Evolutionary conservation across 2,329 filamentous ascomycete genomes (phyloP).

Genomic region (Alternaria sp.): DNA sequence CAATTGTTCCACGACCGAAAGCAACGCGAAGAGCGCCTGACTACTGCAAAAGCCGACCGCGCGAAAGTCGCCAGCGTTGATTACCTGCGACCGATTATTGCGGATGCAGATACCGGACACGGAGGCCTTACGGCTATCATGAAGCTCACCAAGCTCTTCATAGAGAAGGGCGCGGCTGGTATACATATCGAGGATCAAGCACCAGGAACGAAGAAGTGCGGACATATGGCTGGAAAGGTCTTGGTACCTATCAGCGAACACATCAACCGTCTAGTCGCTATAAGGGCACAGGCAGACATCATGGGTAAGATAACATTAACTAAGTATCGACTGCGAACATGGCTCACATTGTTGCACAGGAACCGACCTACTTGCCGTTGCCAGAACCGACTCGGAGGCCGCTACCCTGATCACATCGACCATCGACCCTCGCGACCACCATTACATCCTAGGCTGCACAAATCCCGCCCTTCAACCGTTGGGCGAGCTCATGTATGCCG

Average conservation of each 20-base stretch:
- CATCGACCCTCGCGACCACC: constrained; percentile 94
- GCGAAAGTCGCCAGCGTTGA: constrained; percentile 80
- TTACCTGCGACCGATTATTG: constrained; percentile 94
- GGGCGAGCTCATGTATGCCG: constrained; percentile 88
- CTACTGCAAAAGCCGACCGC: constrained; percentile 76
- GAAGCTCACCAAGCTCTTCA: constrained; percentile 98
- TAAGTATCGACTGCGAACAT: not conserved
- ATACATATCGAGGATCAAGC: constrained; percentile 99
- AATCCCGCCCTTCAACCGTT: constrained; percentile 86
- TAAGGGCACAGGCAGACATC: constrained; percentile 96
- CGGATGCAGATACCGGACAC: constrained; percentile 96
- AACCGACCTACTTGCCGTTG: constrained; percentile 86
- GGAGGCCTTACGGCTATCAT: constrained; percentile 98
- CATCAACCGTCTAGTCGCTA: constrained; percentile 96
- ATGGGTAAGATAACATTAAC: constrained; percentile 71
- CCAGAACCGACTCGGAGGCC: constrained; percentile 96
- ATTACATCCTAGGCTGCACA: constrained; percentile 89
- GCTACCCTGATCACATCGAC: constrained; percentile 96
- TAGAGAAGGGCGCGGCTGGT: constrained; percentile 95
- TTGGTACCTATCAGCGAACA: constrained; percentile 96
- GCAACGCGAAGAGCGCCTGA: constrained; percentile 93
- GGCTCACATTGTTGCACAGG: constrained; percentile 55
- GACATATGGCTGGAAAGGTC: constrained; percentile 99
- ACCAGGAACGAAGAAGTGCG: constrained; percentile 98
- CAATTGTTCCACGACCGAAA: constrained; percentile 99